A percentile compares a stretch with the other conserved stretches of the same genome.
Evolutionary conservation across 2,329 filamentous ascomycete species (phyloP).

Genomic region (Beauveria medogensis): DNA sequence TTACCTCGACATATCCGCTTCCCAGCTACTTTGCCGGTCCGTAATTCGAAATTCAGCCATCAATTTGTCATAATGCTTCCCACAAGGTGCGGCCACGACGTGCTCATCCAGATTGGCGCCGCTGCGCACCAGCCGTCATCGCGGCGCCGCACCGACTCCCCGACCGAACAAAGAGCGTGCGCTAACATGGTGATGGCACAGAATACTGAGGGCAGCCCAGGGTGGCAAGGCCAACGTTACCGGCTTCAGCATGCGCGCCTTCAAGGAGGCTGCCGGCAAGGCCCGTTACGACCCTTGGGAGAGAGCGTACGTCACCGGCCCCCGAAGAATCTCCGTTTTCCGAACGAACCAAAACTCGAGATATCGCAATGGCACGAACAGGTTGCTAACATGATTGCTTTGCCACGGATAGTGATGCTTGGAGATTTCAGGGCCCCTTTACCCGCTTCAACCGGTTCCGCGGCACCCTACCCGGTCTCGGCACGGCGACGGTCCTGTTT

Average conservation of each 20-base stretch:
- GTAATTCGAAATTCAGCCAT: background rate
- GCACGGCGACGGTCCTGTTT: constrained; percentile 88
- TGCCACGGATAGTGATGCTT: constrained; percentile 63
- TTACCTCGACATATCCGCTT: background rate
- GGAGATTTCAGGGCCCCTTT: constrained; percentile 88
- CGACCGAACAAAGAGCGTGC: background rate
- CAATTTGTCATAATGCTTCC: constrained; percentile 29
- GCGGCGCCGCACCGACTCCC: background rate
- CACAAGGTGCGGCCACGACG: constrained; percentile 26
- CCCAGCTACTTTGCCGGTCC: background rate
- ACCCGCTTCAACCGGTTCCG: constrained; percentile 84
- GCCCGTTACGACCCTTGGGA: constrained; percentile 61
- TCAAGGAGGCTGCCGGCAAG: constrained; percentile 61
- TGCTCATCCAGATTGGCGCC: background rate
- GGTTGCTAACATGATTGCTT: background rate
- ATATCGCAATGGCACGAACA: background rate
- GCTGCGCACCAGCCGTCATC: background rate
- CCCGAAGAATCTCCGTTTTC: background rate
- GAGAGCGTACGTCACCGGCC: constrained; percentile 42
- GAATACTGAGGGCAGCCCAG: constrained; percentile 42
- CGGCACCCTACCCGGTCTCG: constrained; percentile 78
- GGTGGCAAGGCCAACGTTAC: constrained; percentile 67
- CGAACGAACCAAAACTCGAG: background rate
- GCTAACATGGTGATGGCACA: constrained; percentile 14
- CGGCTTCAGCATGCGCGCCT: constrained; percentile 81